Conservation (phyloP, 75 land plant genomes). For the Sequoia sempervirens region DNA sequence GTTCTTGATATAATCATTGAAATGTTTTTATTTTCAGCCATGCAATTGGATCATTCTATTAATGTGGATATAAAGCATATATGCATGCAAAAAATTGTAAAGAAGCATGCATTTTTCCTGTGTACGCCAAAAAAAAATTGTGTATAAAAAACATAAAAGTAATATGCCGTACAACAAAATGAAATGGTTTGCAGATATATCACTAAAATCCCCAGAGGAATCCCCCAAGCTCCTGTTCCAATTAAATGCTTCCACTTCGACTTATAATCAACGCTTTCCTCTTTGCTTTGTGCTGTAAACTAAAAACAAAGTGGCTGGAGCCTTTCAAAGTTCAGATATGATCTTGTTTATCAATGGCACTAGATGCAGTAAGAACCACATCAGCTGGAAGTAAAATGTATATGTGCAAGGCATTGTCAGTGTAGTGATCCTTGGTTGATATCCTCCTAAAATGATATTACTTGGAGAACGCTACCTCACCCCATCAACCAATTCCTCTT, state of each 20-base stretch:
- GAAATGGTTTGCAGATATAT: background rate
- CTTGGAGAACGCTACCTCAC: background rate
- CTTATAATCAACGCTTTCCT: background rate
- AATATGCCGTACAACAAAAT: background rate
- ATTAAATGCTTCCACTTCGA: background rate
- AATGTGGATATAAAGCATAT: background rate
- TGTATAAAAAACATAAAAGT: background rate
- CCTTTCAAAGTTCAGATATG: background rate
- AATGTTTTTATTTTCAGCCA: background rate
- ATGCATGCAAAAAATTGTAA: background rate
- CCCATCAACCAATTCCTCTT: background rate
- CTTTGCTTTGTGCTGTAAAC: background rate
- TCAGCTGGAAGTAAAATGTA: background rate
- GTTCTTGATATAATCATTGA: background rate
- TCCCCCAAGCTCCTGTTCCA: background rate
- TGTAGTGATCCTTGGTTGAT: background rate
- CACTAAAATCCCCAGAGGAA: background rate
- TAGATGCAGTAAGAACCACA: background rate
- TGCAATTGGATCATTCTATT: constrained; percentile 3
- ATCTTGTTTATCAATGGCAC: background rate
- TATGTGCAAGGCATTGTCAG: background rate
- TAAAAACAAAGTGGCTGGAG: background rate
- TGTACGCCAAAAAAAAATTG: background rate
- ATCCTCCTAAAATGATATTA: background rate
- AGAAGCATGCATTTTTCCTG: background rate